Evolutionary conservation across 345 rosid species (phyloP).

Genomic region (Bretschneidera sinensis): DNA sequence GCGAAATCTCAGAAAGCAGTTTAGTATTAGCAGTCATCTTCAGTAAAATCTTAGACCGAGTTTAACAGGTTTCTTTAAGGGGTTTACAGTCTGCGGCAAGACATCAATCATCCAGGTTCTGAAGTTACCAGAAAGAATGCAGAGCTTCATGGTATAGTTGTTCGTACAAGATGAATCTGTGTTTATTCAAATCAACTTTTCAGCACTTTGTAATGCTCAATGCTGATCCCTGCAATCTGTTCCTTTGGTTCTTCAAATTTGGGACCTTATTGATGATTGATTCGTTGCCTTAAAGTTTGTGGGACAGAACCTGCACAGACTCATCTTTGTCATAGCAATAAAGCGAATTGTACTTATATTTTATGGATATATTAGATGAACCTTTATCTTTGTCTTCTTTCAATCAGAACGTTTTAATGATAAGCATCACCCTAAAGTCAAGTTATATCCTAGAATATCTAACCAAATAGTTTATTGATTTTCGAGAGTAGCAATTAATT

Average conservation of each 20-base stretch:
- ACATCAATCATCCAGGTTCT: conserved; percentile 84
- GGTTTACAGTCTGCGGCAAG: conserved; percentile 56
- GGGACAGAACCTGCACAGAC: conserved; percentile 88
- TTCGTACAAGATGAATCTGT: conserved; percentile 47
- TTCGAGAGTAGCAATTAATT: too few relatives aligned
- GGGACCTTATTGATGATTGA: conserved; percentile 61
- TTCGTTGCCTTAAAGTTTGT: conserved; percentile 63
- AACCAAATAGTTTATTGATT: too few relatives aligned
- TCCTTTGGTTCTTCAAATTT: conserved; percentile 65
- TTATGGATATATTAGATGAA: conserved; percentile 41
- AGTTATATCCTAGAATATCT: too few relatives aligned
- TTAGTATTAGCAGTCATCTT: conserved; percentile 26
- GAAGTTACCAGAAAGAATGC: conserved; percentile 88
- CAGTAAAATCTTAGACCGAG: conserved; percentile 27
- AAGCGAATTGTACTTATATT: conserved; percentile 50
- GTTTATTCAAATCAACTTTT: conserved; percentile 57
- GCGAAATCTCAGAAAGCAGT: conserved; percentile 9
- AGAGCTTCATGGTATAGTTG: conserved; percentile 62
- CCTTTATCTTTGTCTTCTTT: conserved; percentile 33
- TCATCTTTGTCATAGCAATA: conserved; percentile 77
- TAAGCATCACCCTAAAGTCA: too few relatives aligned
- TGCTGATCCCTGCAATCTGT: conserved; percentile 83
- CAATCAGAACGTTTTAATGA: conserved; percentile 25
- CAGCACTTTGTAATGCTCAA: conserved; percentile 81
- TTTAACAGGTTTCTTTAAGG: conserved; percentile 42